These are phyloP conservation scores for Leptoxyphium fumago DNA, from an alignment of 2,329 filamentous ascomycete species.

Conservation along the genomic window DNA sequence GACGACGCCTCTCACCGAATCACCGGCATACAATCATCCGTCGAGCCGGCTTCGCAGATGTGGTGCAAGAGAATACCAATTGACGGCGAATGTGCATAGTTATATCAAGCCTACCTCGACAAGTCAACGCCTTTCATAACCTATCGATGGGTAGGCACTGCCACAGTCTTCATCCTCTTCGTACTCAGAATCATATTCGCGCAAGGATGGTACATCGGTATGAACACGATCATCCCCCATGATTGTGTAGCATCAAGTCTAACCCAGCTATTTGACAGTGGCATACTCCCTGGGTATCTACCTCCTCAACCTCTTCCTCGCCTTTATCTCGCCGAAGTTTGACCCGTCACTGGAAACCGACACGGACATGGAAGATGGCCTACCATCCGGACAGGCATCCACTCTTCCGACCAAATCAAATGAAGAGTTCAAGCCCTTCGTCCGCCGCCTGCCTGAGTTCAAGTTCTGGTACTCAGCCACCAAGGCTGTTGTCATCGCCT, in stretches of 20 bases:
- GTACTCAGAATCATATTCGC: slow-evolving; percentile 78
- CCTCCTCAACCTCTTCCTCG: slow-evolving; percentile 96
- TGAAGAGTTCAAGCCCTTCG: slow-evolving; percentile 96
- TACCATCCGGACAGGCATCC: slow-evolving; percentile 40
- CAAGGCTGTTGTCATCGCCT: slow-evolving; percentile 66
- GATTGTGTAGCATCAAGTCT: neutral
- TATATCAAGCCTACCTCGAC: slow-evolving; percentile 90
- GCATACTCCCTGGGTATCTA: slow-evolving; percentile 97
- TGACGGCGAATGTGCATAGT: slow-evolving; percentile 32
- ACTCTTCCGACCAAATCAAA: slow-evolving; percentile 86
- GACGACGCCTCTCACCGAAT: too few species aligned
- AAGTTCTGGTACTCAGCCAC: slow-evolving; percentile 99
- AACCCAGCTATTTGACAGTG: slow-evolving; percentile 37
- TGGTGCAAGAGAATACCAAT: too few species aligned
- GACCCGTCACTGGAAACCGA: slow-evolving; percentile 92
- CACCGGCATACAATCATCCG: too few species aligned
- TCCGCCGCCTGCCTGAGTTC: slow-evolving; percentile 90
- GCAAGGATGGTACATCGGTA: slow-evolving; percentile 98
- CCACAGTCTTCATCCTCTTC: slow-evolving; percentile 59
- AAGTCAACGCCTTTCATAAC: slow-evolving; percentile 77
- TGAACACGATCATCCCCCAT: slow-evolving; percentile 8
- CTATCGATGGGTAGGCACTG: slow-evolving; percentile 87
- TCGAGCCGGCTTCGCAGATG: too few species aligned
- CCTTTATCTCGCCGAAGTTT: slow-evolving; percentile 96
- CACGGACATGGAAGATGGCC: slow-evolving; percentile 88